Evolutionary conservation across 1,139 yeast species (phyloP).

Genomic region (Kurtzmaniella quercitrusa): DNA sequence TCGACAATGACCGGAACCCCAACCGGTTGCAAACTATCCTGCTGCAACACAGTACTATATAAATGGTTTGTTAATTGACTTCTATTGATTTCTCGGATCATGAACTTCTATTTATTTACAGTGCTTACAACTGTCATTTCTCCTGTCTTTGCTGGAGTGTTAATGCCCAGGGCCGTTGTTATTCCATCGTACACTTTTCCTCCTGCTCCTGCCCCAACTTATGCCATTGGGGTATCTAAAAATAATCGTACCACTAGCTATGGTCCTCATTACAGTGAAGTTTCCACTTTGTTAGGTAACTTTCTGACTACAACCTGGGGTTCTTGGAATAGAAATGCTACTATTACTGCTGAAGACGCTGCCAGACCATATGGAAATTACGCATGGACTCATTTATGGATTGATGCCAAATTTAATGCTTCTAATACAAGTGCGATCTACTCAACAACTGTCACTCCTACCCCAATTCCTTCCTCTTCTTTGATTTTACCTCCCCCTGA

Average conservation of each 20-base stretch:
- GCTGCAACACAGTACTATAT: too few relatives aligned
- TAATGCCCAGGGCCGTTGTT: not conserved
- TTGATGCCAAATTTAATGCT: conserved; percentile 11
- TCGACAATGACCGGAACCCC: too few relatives aligned
- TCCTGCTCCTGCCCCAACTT: conserved; percentile 9
- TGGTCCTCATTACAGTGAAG: conserved; percentile 12
- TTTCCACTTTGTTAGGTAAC: conserved; percentile 10
- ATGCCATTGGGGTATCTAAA: conserved; percentile 9
- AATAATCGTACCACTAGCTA: conserved; percentile 7
- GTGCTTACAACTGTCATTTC: not conserved
- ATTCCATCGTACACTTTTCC: not conserved
- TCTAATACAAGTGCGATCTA: conserved; percentile 14
- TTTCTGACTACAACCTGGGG: conserved; percentile 15
- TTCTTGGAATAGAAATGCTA: conserved; percentile 14
- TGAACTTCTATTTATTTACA: not conserved
- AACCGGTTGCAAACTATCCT: too few relatives aligned
- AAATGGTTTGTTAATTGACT: too few relatives aligned
- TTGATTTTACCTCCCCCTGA: conserved; percentile 18
- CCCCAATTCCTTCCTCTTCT: conserved; percentile 16
- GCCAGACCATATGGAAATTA: conserved; percentile 18
- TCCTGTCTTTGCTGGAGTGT: not conserved
- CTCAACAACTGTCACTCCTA: conserved; percentile 18
- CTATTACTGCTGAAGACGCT: conserved; percentile 14
- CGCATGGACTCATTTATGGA: conserved; percentile 19
- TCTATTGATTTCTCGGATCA: too few relatives aligned